These are phyloP conservation scores for Aspergillus bertholletiae DNA, from an alignment of 495 filamentous ascomycete genomes.

Conservation along the genomic window DNA sequence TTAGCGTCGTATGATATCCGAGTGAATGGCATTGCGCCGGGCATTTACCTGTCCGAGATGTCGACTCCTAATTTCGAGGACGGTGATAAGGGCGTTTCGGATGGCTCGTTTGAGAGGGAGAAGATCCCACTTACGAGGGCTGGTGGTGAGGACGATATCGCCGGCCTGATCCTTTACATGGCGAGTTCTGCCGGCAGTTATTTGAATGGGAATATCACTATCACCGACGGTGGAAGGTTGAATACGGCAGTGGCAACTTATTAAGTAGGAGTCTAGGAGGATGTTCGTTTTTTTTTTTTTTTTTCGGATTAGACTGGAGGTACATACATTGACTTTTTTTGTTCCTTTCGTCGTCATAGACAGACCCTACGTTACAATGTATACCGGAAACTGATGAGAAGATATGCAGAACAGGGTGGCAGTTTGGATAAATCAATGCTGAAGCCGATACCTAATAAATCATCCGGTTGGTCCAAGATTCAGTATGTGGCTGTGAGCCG, in stretches of 20 bases:
- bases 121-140: slow-evolving; percentile 50
- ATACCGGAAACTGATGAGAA: background rate
- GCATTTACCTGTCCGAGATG: slow-evolving; percentile 64
- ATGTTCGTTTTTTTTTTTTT: background rate
- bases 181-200: slow-evolving; percentile 59
- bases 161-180: slow-evolving; percentile 59
- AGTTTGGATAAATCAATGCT: background rate
- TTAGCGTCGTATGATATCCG: slow-evolving; percentile 58
- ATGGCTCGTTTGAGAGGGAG: slow-evolving; percentile 39
- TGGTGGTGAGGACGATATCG: slow-evolving; percentile 61
- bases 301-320: background rate
- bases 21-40: slow-evolving; percentile 64
- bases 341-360: background rate
- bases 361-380: background rate
- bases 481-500: slow-evolving; percentile 65
- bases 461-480: background rate
- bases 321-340: too few relatives aligned
- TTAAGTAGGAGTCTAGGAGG: slow-evolving; percentile 1
- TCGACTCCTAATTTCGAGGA: slow-evolving; percentile 26
- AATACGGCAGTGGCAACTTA: slow-evolving; percentile 45
- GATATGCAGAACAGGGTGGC: background rate
- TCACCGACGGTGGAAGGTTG: slow-evolving; percentile 60
- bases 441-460: background rate
- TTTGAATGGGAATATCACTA: slow-evolving; percentile 54
- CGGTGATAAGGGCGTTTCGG: slow-evolving; percentile 21